These are phyloP conservation scores for Wickerhamiella dianesei DNA, from an alignment of 805 yeast genomes.

Conservation along the genomic window DNA sequence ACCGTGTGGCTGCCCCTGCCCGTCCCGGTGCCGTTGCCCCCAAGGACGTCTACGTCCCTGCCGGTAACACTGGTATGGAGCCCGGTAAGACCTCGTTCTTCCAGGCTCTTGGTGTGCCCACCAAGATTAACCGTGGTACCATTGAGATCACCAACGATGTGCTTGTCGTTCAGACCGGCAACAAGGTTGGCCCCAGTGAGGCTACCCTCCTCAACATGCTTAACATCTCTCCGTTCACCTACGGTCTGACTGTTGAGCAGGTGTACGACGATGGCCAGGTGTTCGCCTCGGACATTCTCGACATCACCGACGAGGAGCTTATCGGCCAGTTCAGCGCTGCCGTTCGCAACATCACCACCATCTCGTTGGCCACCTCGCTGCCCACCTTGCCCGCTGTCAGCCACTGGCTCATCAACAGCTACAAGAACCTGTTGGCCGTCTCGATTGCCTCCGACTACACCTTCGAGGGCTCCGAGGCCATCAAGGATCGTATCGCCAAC, in stretches of 20 bases:
- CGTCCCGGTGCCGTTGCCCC: slow-evolving; percentile 99
- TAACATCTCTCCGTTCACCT: slow-evolving; percentile 99
- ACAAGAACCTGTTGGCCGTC: slow-evolving; percentile 96
- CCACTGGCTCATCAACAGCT: slow-evolving; percentile 97
- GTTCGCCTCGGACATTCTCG: slow-evolving; percentile 93
- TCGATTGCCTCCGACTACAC: slow-evolving; percentile 98
- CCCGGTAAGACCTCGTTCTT: slow-evolving; percentile 99
- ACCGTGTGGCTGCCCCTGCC: slow-evolving; percentile 99
- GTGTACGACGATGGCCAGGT: slow-evolving; percentile 98
- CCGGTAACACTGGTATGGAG: slow-evolving; percentile 99
- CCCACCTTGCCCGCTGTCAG: slow-evolving; percentile 99
- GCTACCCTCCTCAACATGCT: slow-evolving; percentile 97
- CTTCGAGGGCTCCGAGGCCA: slow-evolving; percentile 96
- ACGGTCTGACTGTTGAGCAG: slow-evolving; percentile 92
- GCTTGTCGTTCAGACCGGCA: slow-evolving; percentile 77
- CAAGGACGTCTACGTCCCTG: slow-evolving; percentile 92
- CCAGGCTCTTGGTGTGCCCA: slow-evolving; percentile 99
- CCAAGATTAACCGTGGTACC: slow-evolving; percentile 99
- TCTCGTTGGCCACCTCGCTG: slow-evolving; percentile 96
- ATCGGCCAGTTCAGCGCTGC: slow-evolving; percentile 85
- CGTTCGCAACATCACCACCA: slow-evolving; percentile 81
- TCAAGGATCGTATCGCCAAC: slow-evolving; percentile 99
- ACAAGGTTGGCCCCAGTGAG: slow-evolving; percentile 97
- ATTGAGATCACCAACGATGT: slow-evolving; percentile 97
- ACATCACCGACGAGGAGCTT: slow-evolving; percentile 96